A percentile compares a stretch with the other conserved stretches of the same genome.
Evolutionary conservation across 2,329 filamentous ascomycete species (phyloP).

Genomic region (Claviceps purpurea): DNA sequence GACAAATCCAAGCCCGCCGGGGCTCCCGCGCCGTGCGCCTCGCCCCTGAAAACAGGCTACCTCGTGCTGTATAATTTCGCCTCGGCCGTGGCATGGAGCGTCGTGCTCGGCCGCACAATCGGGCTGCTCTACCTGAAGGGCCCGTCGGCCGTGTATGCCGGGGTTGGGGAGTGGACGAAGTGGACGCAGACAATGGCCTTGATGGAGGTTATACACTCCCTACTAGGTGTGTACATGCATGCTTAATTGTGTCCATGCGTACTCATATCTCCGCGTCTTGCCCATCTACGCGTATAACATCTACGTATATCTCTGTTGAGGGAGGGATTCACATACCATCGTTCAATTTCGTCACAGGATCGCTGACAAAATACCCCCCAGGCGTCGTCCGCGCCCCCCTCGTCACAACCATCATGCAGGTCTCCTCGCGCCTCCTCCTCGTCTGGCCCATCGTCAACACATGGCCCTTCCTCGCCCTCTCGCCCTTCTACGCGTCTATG

Average conservation of each 20-base stretch:
- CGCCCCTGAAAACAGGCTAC: constrained; percentile 44
- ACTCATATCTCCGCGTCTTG: no score
- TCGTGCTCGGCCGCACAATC: constrained; percentile 57
- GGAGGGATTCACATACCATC: no score
- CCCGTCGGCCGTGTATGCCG: constrained; percentile 44
- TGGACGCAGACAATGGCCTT: constrained; percentile 74
- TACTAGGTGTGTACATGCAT: constrained; percentile 44
- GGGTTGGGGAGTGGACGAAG: constrained; percentile 54
- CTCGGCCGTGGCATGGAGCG: constrained; percentile 65
- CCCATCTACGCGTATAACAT: no score
- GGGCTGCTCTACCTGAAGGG: constrained; percentile 39
- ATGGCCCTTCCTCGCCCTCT: constrained; percentile 54
- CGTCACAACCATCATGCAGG: constrained; percentile 79
- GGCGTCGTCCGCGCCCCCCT: constrained; percentile 78
- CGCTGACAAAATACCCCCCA: constrained; percentile 17
- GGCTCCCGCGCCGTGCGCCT: not conserved
- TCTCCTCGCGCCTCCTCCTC: constrained; percentile 72
- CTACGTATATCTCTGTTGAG: no score
- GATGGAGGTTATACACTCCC: constrained; percentile 72
- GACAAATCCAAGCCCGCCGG: not conserved
- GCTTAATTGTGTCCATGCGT: no score
- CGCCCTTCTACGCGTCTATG: constrained; percentile 60
- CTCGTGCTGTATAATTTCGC: constrained; percentile 75
- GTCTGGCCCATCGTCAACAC: constrained; percentile 72
- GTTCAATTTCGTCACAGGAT: no score